Evolutionary conservation across 2,329 filamentous ascomycete species (phyloP).

Genomic region (Ascochyta pisi): DNA sequence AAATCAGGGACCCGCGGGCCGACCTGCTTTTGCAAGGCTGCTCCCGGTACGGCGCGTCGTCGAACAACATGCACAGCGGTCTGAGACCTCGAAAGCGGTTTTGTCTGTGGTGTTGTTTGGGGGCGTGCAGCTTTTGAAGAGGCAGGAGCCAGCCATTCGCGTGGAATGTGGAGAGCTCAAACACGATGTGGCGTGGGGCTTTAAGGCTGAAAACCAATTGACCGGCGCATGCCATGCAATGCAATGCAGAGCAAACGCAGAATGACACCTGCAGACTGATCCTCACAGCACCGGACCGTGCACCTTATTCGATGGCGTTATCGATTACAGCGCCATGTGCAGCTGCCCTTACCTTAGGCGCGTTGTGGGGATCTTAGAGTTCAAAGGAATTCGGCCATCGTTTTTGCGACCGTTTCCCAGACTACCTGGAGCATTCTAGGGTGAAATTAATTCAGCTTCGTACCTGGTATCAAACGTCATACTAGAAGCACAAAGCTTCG

Average conservation of each 20-base stretch:
- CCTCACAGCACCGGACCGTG: constrained; percentile 35
- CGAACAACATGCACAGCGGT: constrained; percentile 13
- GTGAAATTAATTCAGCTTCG: constrained; percentile 17
- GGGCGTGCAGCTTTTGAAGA: constrained; percentile 28
- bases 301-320: constrained; percentile 2
- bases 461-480: constrained; percentile 36
- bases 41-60: constrained; percentile 4
- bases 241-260: constrained; percentile 31
- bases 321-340: constrained; percentile 22
- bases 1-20: constrained; percentile 8
- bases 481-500: constrained; percentile 34
- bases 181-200: constrained; percentile 36
- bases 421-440: constrained; percentile 28
- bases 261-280: constrained; percentile 43
- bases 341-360: constrained; percentile 13
- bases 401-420: constrained; percentile 30
- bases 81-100: neutral
- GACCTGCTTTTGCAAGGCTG: constrained; percentile 11
- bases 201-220: constrained; percentile 30
- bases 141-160: constrained; percentile 37
- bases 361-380: constrained; percentile 1
- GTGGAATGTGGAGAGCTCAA: constrained; percentile 32
- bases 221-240: constrained; percentile 22
- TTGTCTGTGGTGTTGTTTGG: constrained; percentile 6
- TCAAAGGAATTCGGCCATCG: constrained; percentile 7